Evolutionary conservation across 2,329 filamentous ascomycete genomes (phyloP), one percentile per base, ranked within the genome.

Genomic region (Ophiostoma novo-ulmi): DNA sequence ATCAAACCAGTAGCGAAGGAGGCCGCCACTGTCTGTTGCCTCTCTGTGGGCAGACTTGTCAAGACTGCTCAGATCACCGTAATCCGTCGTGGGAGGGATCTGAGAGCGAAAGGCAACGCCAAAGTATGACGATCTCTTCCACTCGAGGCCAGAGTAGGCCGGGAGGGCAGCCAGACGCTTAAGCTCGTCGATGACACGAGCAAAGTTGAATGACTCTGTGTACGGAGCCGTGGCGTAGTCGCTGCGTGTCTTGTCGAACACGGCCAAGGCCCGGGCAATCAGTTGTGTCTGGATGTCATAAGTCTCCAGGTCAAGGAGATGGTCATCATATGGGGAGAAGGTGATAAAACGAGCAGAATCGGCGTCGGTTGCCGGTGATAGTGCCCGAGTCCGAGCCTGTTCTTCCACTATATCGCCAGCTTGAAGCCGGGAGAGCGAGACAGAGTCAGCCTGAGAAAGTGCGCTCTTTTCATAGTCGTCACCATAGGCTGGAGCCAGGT

Each of bases 1-100:
- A 1, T 93, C 92, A 79, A 96, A 97, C 93, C 94, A 97, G 80
- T 97, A 97, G 79, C 87, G 97, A 77, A 97, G 80, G 77, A 97
- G 86, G 0, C 93, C 93, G 6, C 93, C 93, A 76, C 88, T 91
- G 55, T 85, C 85, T 22, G 89, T 89, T 14, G 94, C 94, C 78
- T 97, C 93, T 35, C 86, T 84, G 78, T 97, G 93, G 7, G 91
- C 91, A 72, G 88, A 88, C 77, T 89, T 89, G 79, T 97, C 94
- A 41, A 97, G 84, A 36, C 84, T 83, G 58, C 89, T 89, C 55
- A 97, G 84, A 71, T 90, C 84, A 13, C 86, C 85, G 72, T 88
- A 87, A 73, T 92, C 87, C 1, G 89, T 90, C 14, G 83, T 85
- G 1, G 85, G 83, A 52, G 88, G 88, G 70, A 97, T 87, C 74